Percentiles rank a stretch among this genome's conserved stretches.
These are phyloP conservation scores for Euphorbia peplus DNA, from an alignment of 345 rosid genomes.

Conservation along the genomic window DNA sequence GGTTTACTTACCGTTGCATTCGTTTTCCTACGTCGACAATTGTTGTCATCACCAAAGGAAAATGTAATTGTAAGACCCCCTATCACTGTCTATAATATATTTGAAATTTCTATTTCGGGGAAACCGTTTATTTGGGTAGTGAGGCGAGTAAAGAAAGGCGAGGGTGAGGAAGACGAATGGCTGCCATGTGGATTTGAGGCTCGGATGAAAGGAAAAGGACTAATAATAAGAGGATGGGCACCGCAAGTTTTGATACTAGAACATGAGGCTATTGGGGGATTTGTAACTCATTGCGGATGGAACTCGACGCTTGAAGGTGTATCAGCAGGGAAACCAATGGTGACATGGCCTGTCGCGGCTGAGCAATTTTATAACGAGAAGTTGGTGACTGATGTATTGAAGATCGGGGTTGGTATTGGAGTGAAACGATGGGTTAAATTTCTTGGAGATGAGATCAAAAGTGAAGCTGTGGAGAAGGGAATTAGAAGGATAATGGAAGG, in stretches of 20 bases:
- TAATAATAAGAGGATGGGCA: background rate
- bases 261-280: background rate
- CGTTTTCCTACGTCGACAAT: too few relatives aligned
- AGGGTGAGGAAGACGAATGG: background rate
- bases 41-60: too few relatives aligned
- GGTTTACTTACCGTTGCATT: too few relatives aligned
- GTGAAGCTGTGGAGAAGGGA: background rate
- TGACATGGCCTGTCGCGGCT: background rate
- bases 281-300: constrained; percentile 1
- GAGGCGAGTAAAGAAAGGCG: background rate
- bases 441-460: background rate
- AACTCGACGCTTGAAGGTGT: background rate
- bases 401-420: background rate
- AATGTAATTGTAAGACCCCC: too few relatives aligned
- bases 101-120: too few relatives aligned
- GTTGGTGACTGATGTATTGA: background rate
- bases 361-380: constrained; percentile 4
- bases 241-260: background rate
- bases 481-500: background rate
- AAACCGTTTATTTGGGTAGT: background rate
- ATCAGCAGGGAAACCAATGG: background rate
- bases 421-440: background rate
- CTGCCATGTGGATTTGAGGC: background rate
- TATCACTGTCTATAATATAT: too few relatives aligned
- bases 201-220: background rate